Evolutionary conservation across 2,329 filamentous ascomycete species (phyloP), one percentile per base, ranked within the genome.

Genomic region (Fusarium mangiferae): DNA sequence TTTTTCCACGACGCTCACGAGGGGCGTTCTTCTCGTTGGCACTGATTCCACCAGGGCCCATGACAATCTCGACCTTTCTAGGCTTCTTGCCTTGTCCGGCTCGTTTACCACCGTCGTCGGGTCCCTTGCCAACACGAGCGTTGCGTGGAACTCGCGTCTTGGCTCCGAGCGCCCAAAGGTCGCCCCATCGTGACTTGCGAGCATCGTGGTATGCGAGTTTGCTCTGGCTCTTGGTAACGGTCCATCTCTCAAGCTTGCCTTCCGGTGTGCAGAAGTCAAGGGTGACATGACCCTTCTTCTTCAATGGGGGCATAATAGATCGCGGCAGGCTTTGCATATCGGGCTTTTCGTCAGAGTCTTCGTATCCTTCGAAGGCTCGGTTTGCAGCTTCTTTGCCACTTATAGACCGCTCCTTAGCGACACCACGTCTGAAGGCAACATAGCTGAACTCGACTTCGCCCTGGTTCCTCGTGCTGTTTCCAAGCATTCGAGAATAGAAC

Each of bases 381-480:
- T 90, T 85, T 2, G 92, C 89, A 0, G 91, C 90, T 48, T 85
- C 82, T 35, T 86, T 82, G 46, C 89, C 89, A 70, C 93, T 80
- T 46, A 82, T 61, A 7, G 78, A 69, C 14, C 75, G 77, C 5
- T 76, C 73, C 52, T 80, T 80, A 22, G 77, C 46, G 7, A 90
- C 86, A 12, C 96, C 96, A 26, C 95, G 91, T 79, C 94, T 93
- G 24, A 98, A 89, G 7, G 93, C 93, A 20, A 99, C 80, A 81
- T 98, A 99, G 80, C 94, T 97, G 83, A 95, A 99, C 77, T 94
- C 89, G 20, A 98, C 89, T 78, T 98, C 95, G 80, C 98, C 96
- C 79, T 97, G 93, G 80, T 97, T 98, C 72, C 90, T 90, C 76
- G 91, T 89, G 12, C 85, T 85, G 30, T 89, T 90, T 24, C 90